Evolutionary conservation across 2,329 filamentous ascomycete species (phyloP).

Genomic region (Penicillium sp.): DNA sequence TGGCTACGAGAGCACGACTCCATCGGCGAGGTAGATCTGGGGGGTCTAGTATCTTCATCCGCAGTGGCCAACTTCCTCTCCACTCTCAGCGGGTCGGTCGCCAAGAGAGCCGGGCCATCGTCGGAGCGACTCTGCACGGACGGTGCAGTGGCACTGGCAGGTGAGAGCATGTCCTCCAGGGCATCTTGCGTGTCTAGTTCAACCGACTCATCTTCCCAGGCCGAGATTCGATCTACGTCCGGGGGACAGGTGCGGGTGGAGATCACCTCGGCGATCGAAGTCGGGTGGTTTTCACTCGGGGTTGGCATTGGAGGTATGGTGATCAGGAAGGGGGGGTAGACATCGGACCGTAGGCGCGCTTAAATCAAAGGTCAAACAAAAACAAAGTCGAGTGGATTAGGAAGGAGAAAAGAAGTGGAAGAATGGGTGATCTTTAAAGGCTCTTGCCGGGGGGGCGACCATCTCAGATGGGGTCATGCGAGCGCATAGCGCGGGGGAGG

Average conservation of each 20-base stretch:
- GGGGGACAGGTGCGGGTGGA: constrained; percentile 52
- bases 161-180: constrained; percentile 30
- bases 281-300: constrained; percentile 45
- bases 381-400: neutral
- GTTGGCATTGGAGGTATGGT: constrained; percentile 50
- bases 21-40: constrained; percentile 34
- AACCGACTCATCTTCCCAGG: constrained; percentile 35
- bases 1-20: constrained; percentile 31
- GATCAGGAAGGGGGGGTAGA: constrained; percentile 33
- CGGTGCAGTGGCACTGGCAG: constrained; percentile 24
- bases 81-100: constrained; percentile 27
- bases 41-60: constrained; percentile 33
- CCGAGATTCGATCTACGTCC: constrained; percentile 39
- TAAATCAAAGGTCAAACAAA: constrained; percentile 7
- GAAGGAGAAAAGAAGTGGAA: constrained; percentile 9
- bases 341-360: constrained; percentile 32
- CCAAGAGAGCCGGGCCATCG: constrained; percentile 26
- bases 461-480: constrained; percentile 37
- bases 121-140: constrained; percentile 29
- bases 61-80: constrained; percentile 30
- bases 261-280: constrained; percentile 45
- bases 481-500: constrained; percentile 36
- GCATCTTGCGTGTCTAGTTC: constrained; percentile 22
- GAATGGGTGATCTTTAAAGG: constrained; percentile 13
- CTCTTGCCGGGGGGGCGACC: constrained; percentile 16